Evolutionary conservation across 2,329 filamentous ascomycete species (phyloP).

Genomic region (Fusarium oxysporum): DNA sequence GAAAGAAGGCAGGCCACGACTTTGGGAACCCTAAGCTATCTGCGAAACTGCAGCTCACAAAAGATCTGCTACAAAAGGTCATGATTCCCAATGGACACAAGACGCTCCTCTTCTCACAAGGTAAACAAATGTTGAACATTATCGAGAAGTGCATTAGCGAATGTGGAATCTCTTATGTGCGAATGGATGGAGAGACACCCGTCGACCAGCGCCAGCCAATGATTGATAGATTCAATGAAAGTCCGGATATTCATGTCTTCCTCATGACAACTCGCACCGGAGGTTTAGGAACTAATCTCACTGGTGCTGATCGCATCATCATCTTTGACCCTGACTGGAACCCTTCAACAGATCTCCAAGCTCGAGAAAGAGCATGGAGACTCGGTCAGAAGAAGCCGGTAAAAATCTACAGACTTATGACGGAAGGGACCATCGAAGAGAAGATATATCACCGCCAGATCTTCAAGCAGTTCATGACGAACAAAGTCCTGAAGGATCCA

Average conservation of each 20-base stretch:
- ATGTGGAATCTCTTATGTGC: conserved; percentile 77
- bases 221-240: conserved; percentile 92
- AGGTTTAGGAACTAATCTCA: conserved; percentile 92
- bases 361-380: conserved; percentile 94
- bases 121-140: conserved; percentile 95
- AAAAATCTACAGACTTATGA: conserved; percentile 97
- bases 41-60: conserved; percentile 95
- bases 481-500: conserved; percentile 94
- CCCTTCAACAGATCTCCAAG: conserved; percentile 94
- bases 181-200: conserved; percentile 94
- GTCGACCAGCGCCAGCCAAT: conserved; percentile 90
- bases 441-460: conserved; percentile 99
- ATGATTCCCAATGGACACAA: conserved; percentile 95
- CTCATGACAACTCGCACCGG: conserved; percentile 95
- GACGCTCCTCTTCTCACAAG: conserved; percentile 91
- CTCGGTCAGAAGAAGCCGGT: conserved; percentile 95
- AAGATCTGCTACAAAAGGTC: conserved; percentile 80
- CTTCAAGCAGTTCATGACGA: conserved; percentile 97
- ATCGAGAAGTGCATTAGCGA: conserved; percentile 84
- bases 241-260: conserved; percentile 85
- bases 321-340: conserved; percentile 99
- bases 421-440: conserved; percentile 96
- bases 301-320: conserved; percentile 93
- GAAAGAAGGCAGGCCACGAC: conserved; percentile 71
- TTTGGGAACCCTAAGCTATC: conserved; percentile 85